Base-by-base conservation (phyloP, 2,329 filamentous ascomycete species). In the Calcarisporium arbuscula region DNA sequence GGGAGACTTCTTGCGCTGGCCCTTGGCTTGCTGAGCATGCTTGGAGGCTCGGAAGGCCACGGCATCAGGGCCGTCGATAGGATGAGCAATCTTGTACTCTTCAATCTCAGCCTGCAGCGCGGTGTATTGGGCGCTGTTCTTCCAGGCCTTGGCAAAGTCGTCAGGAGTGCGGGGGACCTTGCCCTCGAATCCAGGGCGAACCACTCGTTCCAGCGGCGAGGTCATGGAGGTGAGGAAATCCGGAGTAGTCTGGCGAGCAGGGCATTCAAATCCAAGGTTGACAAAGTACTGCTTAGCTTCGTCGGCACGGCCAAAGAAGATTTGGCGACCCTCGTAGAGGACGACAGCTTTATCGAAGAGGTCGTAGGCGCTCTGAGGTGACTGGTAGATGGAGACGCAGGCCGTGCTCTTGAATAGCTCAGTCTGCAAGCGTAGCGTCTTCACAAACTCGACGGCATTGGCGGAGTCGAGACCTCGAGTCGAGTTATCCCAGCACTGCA, bases 161-260 rank as follows among this genome's bases (percentile, higher is more conserved):
- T 79, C 74, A 8, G 76, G 72, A 1, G 75, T 79, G 38, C 73
- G 67, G 5, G 76, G 76, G 2, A 64, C 71, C 47, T 60, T 69
- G 48, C 61, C 67, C 54, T 79, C 67, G 44, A 69, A 80, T 20
- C 74, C 76, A 4, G 64, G 53, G 28, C 71, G 70, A 17, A 76
- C 62, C 21, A 74, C 43, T 38, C 76, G 74, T 56, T 80, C 76
- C 7, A 59, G 45, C 2, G 75, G 59, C 14, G 70, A 72, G 3
- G 80, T 84, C 60, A 85, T 80, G 16, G 78, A 82, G 2, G 80
- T 85, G 31, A 85, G 58, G 62, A 85, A 85, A 51, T 86, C 82
- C 15, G 80, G 77, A 0, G 76, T 81, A 0, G 80, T 85, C 60
- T 77, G 75, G 11, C 80, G 75, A 3, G 75, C 57, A 4, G 80